These are phyloP conservation scores for Papiliotrema flavescens DNA, from an alignment of 1,284 basidiomycete species.

Conservation along the genomic window DNA sequence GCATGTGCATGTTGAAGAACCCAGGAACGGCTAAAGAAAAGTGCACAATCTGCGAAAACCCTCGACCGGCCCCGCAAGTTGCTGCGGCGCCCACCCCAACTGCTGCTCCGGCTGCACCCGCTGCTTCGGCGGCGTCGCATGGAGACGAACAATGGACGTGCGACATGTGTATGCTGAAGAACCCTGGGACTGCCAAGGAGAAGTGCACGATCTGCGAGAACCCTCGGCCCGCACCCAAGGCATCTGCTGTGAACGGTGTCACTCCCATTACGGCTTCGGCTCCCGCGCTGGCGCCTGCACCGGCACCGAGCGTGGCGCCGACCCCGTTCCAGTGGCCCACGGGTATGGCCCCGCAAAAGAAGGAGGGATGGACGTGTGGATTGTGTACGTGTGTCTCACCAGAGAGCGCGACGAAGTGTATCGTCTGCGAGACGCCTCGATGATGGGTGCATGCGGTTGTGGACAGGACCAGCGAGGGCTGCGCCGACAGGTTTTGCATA, in stretches of 20 bases:
- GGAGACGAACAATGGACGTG: conserved; percentile 17
- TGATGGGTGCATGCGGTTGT: not conserved
- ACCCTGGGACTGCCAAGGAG: conserved; percentile 48
- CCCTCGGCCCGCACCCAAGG: conserved; percentile 31
- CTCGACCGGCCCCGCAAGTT: conserved; percentile 27
- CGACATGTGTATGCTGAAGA: conserved; percentile 51
- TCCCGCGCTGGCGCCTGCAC: not conserved
- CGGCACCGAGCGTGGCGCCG: not conserved
- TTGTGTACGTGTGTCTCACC: conserved; percentile 54
- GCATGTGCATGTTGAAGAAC: conserved; percentile 52
- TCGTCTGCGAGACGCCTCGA: conserved; percentile 52
- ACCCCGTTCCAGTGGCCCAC: not conserved
- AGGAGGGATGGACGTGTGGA: conserved; percentile 53
- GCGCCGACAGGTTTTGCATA: no score
- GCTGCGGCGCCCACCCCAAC: not conserved
- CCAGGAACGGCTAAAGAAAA: conserved; percentile 48
- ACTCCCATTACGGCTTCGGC: not conserved
- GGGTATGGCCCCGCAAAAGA: not conserved
- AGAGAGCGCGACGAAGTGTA: conserved; percentile 54
- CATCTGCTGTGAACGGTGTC: not conserved
- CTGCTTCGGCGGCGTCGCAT: conserved; percentile 46
- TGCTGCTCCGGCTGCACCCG: not conserved
- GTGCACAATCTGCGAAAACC: conserved; percentile 55
- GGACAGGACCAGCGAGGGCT: not conserved
- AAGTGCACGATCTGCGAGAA: conserved; percentile 57